Evolutionary conservation across 2,329 filamentous ascomycete genomes (phyloP), one percentile per base, ranked within the genome.

Genomic region (Cadophora luteo-olivacea): DNA sequence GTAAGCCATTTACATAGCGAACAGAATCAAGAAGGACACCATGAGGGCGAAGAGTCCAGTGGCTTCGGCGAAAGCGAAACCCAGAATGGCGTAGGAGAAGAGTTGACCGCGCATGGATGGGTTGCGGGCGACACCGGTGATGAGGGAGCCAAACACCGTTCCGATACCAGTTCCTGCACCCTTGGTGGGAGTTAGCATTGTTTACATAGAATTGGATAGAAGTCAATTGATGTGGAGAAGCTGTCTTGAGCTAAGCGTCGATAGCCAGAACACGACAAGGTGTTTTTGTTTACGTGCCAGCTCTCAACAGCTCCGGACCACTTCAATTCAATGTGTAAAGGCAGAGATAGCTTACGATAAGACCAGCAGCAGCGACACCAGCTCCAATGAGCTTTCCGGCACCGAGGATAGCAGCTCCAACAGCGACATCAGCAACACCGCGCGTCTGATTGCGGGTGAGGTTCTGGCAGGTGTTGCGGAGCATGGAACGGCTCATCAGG

Each of bases 41-140:
- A 83, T 84, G 77, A 86, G 81, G 73, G 84, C 84, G 81, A 86
- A 86, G 70, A 86, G 82, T 79, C 86, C 86, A 76, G 86, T 88
- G 78, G 86, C 86, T 80, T 89, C 86, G 78, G 86, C 85, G 81
- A 89, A 87, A 78, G 86, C 86, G 82, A 88, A 88, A 80, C 86
- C 86, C 78, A 89, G 80, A 82, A 88, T 86, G 82, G 86, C 86
- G 82, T 88, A 88, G 73, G 84, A 84, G 85, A 89, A 86, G 79
- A 86, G 82, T 80, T 86, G 84, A 77, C 82, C 83, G 78, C 84
- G 81, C 77, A 86, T 81, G 73, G 82, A 82, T 70, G 84, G 84
- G 84, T 87, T 87, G 76, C 84, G 82, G 77, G 84, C 83, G 71
- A 85, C 84, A 80, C 84, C 82, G 75, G 81, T 80, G 78, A 86